Percentiles rank a stretch among this genome's conserved stretches.
Evolutionary conservation across 345 rosid species (phyloP).

Genomic region (Dovyalis caffra): DNA sequence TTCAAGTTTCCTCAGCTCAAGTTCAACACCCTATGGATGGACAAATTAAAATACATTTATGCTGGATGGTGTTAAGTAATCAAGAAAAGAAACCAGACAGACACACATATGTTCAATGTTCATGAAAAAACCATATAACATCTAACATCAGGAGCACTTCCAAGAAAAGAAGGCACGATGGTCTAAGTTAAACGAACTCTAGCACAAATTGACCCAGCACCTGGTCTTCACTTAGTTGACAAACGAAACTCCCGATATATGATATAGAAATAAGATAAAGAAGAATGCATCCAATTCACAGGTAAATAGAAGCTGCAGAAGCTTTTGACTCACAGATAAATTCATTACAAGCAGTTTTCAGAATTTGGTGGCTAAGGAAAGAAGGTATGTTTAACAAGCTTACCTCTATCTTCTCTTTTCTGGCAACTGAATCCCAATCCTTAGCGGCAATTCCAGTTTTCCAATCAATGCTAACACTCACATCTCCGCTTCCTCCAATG

Average conservation of each 20-base stretch:
- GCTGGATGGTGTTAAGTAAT: background rate
- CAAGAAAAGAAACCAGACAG: background rate
- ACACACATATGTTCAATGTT: background rate
- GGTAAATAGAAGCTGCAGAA: background rate
- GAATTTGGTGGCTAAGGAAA: background rate
- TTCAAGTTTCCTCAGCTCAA: slow-evolving; percentile 83
- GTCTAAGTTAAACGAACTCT: too few species aligned
- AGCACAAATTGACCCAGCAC: too few species aligned
- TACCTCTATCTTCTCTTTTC: slow-evolving; percentile 83
- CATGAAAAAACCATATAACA: background rate
- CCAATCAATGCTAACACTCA: slow-evolving; percentile 77
- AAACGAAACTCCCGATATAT: background rate
- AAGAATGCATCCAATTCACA: background rate
- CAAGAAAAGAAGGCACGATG: background rate
- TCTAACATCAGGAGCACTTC: background rate
- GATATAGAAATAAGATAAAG: background rate
- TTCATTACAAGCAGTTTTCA: background rate
- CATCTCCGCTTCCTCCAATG: slow-evolving; percentile 36
- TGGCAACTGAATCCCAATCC: slow-evolving; percentile 93
- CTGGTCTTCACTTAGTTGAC: too few species aligned
- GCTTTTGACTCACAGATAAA: background rate
- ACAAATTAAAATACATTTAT: too few species aligned
- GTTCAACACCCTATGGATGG: slow-evolving; percentile 71
- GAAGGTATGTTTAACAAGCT: background rate
- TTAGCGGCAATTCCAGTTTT: slow-evolving; percentile 83